phyloP scores from a whole-genome alignment of 176 grass and related monocot species.

The Oryza rufipogon region DNA sequence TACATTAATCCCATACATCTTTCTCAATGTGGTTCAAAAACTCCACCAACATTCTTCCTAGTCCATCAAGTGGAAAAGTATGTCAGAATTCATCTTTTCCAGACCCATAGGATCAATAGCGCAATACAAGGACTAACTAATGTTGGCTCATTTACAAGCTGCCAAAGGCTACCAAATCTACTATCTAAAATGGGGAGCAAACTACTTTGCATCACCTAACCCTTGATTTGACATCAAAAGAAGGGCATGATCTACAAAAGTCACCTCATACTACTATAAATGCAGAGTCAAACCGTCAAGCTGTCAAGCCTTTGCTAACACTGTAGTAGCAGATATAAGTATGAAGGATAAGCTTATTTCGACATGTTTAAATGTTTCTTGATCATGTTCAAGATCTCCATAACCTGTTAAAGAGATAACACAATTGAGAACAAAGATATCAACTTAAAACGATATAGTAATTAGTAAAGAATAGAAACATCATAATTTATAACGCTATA shows the following conservation, averaged over 20 bases:
- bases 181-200: conserved; percentile 34
- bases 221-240: conserved; percentile 30
- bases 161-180: conserved; percentile 33
- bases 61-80: neutral
- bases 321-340: neutral
- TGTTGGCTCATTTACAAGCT: conserved; percentile 43
- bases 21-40: neutral
- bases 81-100: conserved; percentile 10
- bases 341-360: conserved; percentile 36
- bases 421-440: neutral
- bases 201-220: conserved; percentile 38
- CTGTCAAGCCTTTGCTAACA: conserved; percentile 15
- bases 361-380: conserved; percentile 57
- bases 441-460: neutral
- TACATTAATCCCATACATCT: neutral
- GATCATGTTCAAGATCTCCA: conserved; percentile 67
- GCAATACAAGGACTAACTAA: conserved; percentile 30
- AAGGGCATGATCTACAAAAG: conserved; percentile 18
- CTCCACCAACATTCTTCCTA: neutral
- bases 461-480: neutral
- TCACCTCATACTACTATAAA: neutral
- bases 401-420: conserved; percentile 43
- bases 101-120: neutral
- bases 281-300: neutral
- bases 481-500: neutral